Evolutionary conservation across 2,329 filamentous ascomycete species (phyloP), one percentile per base, ranked within the genome.

Genomic region (Lachnellula arida): DNA sequence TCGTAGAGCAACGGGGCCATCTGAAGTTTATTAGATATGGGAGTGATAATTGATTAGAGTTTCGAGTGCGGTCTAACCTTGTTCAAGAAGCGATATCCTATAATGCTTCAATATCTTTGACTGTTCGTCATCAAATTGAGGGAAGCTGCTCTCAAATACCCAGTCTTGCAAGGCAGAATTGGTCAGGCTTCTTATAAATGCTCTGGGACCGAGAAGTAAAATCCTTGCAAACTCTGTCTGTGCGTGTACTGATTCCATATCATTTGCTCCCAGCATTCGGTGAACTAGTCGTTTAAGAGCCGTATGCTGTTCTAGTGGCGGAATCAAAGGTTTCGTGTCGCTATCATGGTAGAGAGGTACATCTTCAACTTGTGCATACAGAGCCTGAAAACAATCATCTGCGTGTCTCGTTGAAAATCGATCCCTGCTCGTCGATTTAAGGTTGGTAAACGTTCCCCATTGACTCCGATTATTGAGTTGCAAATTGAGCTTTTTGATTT

Each of bases 141-240:
- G 59, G 35, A 53, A 61, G 7, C 52, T 53, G 2, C 51, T 53
- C 14, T 57, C 54, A 28, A 55, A 61, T 5, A 59, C 59, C 54
- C 57, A 59, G 8, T 35, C 39, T 32, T 28, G 44, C 15, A 60
- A 19, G 2, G 49, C 51, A 46, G 52, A 43, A 19, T 39, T 22
- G 28, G 44, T 51, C 17, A 60, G 40, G 5, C 54, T 43, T 14
- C 49, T 23, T 4, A 59, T 2, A 5, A 44, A 4, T 22, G 19
- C 17, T 44, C 19, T 17, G 11, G 42, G 42, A 11, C 19, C 19
- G 12, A 44, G 42, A 12, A 5, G 11, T 22, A 12, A 23, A 11
- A 44, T 19, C n/a, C 5, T 23, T 2, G 17, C 15, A 15, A 44
- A 44, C 12, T 14, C n/a, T 11, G 2, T 19, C 9, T 44, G 19